Conservation (phyloP, 306 rosid species). For the Cicer arietinum region DNA sequence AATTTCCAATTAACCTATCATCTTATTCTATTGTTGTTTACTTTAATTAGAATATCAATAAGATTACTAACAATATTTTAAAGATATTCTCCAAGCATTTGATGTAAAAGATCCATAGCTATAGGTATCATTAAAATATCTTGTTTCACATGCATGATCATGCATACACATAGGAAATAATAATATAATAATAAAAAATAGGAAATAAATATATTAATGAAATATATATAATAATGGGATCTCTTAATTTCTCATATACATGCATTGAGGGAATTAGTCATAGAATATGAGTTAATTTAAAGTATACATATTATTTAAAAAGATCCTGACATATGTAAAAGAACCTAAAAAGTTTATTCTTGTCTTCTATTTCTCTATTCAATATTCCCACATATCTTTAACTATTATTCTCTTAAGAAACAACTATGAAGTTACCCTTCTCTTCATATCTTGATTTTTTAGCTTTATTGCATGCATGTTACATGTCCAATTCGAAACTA, state of each 20-base stretch:
- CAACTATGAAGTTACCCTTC: conserved; percentile 60
- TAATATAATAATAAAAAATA: not conserved
- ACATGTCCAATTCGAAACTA: conserved; percentile 3
- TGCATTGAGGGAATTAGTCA: too few species aligned
- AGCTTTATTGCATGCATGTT: conserved; percentile 66
- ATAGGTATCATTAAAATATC: conserved; percentile 17
- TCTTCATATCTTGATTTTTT: conserved; percentile 41
- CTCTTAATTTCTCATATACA: too few species aligned
- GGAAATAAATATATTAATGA: too few species aligned
- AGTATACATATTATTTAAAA: conserved; percentile 36
- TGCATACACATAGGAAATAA: conserved; percentile 3
- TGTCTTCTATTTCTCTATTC: conserved; percentile 63
- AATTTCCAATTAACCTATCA: conserved; percentile 35
- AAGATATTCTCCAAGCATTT: conserved; percentile 43
- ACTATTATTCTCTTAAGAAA: conserved; percentile 63
- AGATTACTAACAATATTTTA: not conserved
- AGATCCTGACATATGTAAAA: conserved; percentile 34
- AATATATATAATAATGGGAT: too few species aligned
- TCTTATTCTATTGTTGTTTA: conserved; percentile 32
- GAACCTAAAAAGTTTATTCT: conserved; percentile 80
- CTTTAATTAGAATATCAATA: conserved; percentile 3
- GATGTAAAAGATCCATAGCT: conserved; percentile 38
- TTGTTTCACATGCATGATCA: conserved; percentile 3
- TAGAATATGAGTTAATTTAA: not conserved
- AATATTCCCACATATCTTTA: conserved; percentile 49